A percentile compares a stretch with the other conserved stretches of the same genome.
Evolutionary conservation across 2,329 filamentous ascomycete genomes (phyloP).

Genomic region (Venturia nashicola): DNA sequence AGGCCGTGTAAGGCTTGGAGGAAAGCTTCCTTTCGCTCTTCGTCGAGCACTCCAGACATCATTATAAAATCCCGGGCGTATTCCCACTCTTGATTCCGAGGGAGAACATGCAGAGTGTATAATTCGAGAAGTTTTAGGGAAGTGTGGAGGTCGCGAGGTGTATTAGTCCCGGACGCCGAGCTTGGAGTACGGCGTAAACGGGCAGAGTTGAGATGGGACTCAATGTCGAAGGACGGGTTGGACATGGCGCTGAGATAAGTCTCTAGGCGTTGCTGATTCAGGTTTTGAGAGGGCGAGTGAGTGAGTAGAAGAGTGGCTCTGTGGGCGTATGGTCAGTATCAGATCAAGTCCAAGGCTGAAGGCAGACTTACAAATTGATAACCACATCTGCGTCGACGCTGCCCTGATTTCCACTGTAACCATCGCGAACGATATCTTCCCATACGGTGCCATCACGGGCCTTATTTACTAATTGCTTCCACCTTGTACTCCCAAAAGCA

Average conservation of each 20-base stretch:
- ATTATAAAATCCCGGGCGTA: slow-evolving; percentile 86
- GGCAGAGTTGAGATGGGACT: slow-evolving; percentile 41
- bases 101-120: slow-evolving; percentile 89
- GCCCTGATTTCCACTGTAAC: slow-evolving; percentile 78
- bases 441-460: slow-evolving; percentile 86
- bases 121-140: slow-evolving; percentile 88
- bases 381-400: slow-evolving; percentile 93
- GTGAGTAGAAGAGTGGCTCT: slow-evolving; percentile 82
- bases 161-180: slow-evolving; percentile 55
- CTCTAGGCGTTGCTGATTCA: slow-evolving; percentile 83
- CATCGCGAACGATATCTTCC: slow-evolving; percentile 80
- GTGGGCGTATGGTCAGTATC: neutral
- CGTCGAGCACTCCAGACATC: slow-evolving; percentile 76
- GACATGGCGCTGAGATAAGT: slow-evolving; percentile 71
- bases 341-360: neutral
- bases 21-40: slow-evolving; percentile 82
- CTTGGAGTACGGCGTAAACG: slow-evolving; percentile 22
- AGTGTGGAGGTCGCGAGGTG: slow-evolving; percentile 70
- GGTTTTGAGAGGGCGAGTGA: slow-evolving; percentile 70
- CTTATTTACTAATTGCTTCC: slow-evolving; percentile 69
- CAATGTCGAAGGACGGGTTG: slow-evolving; percentile 60
- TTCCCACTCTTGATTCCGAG: slow-evolving; percentile 90
- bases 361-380: slow-evolving; percentile 59
- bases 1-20: slow-evolving; percentile 73
- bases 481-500: slow-evolving; percentile 73